phyloP scores from a whole-genome alignment of 2,329 filamentous ascomycete genomes.

The Bipolaris gigantea region DNA sequence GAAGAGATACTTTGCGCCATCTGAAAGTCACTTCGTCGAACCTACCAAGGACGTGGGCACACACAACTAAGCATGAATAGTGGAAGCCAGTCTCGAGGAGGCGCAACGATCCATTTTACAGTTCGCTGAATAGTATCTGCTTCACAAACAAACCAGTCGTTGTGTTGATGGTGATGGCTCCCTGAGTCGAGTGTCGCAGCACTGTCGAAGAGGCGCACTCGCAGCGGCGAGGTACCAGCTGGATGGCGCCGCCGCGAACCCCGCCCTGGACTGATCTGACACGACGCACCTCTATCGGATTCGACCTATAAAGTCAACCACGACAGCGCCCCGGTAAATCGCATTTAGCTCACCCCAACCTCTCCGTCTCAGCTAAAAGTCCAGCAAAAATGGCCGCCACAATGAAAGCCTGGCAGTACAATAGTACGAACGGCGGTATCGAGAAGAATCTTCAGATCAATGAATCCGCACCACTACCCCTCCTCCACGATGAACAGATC shows the following conservation, averaged over 20 bases:
- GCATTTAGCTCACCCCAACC: not conserved
- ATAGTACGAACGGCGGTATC: conserved; percentile 49
- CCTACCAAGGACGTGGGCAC: not conserved
- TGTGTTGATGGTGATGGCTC: not conserved
- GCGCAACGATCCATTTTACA: not conserved
- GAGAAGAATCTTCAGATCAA: conserved; percentile 58
- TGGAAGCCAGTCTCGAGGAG: not conserved
- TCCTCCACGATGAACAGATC: conserved; percentile 49
- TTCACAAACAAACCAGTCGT: not conserved
- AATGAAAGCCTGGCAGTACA: conserved; percentile 64
- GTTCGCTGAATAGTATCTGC: not conserved
- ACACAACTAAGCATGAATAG: not conserved
- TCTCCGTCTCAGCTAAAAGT: not conserved
- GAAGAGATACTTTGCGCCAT: not conserved
- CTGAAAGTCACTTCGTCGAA: not conserved
- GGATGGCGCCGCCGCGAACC: not conserved
- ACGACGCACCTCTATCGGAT: conserved; percentile 6
- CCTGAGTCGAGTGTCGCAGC: not conserved
- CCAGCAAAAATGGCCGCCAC: conserved; percentile 30
- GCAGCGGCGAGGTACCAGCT: not conserved
- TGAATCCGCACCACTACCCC: conserved; percentile 47
- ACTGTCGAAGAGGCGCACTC: not conserved
- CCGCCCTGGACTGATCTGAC: conserved; percentile 6
- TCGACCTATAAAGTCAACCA: conserved; percentile 6
- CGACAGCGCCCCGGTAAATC: not conserved